These are phyloP conservation scores for Gossypium schwendimanii DNA, from an alignment of 441 rosid species.

Conservation along the genomic window DNA sequence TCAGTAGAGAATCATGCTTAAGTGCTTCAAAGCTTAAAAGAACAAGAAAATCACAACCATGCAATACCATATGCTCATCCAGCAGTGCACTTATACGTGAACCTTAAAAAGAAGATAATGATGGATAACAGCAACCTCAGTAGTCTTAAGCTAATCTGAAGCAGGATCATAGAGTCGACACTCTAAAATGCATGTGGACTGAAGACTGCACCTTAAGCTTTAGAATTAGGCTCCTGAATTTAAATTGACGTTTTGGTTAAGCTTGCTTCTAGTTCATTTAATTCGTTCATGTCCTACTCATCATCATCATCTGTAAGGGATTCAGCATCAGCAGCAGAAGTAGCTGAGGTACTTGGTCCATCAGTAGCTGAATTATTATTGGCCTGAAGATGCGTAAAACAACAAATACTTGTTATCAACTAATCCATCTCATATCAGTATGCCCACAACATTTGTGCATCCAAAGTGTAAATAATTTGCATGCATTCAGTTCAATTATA, in stretches of 20 bases:
- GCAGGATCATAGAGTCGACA: not conserved
- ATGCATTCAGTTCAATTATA: not conserved
- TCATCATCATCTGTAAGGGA: conserved; percentile 15
- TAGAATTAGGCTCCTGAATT: conserved; percentile 37
- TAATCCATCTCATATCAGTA: not conserved
- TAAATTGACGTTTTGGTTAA: conserved; percentile 70
- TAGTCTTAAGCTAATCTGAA: not conserved
- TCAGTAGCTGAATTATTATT: conserved; percentile 26
- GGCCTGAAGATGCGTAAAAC: conserved; percentile 26
- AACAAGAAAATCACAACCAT: not conserved
- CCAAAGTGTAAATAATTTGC: not conserved
- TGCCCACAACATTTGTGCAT: not conserved
- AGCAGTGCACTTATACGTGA: not conserved
- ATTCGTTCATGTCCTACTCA: conserved; percentile 48
- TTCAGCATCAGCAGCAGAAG: conserved; percentile 19
- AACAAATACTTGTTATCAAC: not conserved
- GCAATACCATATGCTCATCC: not conserved
- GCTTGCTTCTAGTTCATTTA: conserved; percentile 80
- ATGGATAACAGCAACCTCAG: not conserved
- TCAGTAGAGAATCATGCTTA: not conserved
- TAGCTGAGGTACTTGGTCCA: conserved; percentile 34
- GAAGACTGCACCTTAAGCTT: not conserved
- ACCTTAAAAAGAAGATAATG: not conserved
- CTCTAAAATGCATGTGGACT: conserved; percentile 4
- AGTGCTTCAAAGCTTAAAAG: not conserved